Evolutionary conservation across 2,329 filamentous ascomycete species (phyloP).

Genomic region (Epichloe glyceriae): DNA sequence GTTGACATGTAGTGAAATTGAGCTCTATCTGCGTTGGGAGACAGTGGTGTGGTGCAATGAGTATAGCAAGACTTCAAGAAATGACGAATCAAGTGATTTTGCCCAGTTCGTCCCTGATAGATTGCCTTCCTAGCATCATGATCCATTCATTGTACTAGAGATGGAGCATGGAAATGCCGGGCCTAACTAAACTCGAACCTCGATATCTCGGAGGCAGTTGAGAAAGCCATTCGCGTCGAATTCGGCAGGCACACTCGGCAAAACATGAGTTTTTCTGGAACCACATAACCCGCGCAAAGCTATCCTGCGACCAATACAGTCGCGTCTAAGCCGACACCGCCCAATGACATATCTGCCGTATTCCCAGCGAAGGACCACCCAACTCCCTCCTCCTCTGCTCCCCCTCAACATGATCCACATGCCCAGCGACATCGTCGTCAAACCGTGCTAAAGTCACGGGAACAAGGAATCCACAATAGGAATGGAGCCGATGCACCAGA

Average conservation of each 20-base stretch:
- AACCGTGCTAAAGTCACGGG: too few relatives aligned
- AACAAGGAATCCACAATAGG: too few relatives aligned
- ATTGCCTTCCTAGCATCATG: neutral
- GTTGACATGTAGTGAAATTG: neutral
- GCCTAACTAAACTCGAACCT: too few relatives aligned
- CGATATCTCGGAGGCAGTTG: too few relatives aligned
- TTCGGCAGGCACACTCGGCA: too few relatives aligned
- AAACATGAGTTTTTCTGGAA: neutral
- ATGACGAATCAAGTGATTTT: too few relatives aligned
- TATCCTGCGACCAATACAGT: slow-evolving; percentile 12
- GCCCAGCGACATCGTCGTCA: slow-evolving; percentile 34
- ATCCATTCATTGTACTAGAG: neutral
- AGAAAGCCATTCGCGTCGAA: too few relatives aligned
- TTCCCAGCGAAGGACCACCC: neutral
- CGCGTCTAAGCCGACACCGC: slow-evolving; percentile 16
- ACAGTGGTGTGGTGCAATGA: neutral
- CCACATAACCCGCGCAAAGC: neutral
- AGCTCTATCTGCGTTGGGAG: too few relatives aligned
- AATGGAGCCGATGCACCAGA: too few relatives aligned
- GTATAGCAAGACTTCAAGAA: neutral
- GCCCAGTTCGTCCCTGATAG: neutral
- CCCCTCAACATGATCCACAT: slow-evolving; percentile 29
- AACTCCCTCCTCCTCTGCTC: slow-evolving; percentile 9
- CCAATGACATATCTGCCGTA: slow-evolving; percentile 14
- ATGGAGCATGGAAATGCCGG: too few relatives aligned